phyloP scores from a whole-genome alignment of 2,329 filamentous ascomycete genomes.

The Fonsecaea monophora region DNA sequence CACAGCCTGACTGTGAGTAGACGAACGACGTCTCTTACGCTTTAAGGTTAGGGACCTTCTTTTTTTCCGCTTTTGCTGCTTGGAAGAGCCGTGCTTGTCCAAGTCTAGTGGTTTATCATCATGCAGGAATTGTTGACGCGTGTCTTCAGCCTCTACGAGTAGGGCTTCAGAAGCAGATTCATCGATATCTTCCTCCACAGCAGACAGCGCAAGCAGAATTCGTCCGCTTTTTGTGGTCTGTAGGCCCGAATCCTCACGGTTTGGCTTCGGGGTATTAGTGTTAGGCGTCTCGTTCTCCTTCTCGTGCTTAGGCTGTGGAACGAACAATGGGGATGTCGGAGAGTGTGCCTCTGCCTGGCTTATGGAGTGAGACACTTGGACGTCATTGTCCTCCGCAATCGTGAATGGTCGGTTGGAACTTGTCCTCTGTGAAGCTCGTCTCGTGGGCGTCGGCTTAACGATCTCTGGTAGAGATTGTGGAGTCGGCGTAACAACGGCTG shows the following conservation, averaged over 20 bases:
- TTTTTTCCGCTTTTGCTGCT: slow-evolving; percentile 27
- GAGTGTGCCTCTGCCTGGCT: background rate
- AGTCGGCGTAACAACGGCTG: slow-evolving; percentile 7
- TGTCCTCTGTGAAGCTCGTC: slow-evolving; percentile 18
- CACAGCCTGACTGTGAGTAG: slow-evolving; percentile 3
- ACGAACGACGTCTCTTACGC: slow-evolving; percentile 30
- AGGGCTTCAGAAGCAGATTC: background rate
- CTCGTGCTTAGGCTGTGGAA: slow-evolving; percentile 9
- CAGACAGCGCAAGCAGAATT: slow-evolving; percentile 9
- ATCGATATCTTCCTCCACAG: background rate
- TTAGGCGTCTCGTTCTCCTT: slow-evolving; percentile 24
- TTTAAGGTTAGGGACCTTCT: slow-evolving; percentile 24
- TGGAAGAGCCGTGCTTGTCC: slow-evolving; percentile 3
- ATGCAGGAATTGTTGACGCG: background rate
- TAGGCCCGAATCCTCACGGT: background rate
- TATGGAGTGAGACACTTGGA: background rate
- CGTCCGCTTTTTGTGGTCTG: slow-evolving; percentile 21
- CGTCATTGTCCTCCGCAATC: slow-evolving; percentile 28
- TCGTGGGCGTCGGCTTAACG: slow-evolving; percentile 3
- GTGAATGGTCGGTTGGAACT: slow-evolving; percentile 17
- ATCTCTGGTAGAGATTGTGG: background rate
- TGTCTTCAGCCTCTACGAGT: background rate
- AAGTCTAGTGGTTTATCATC: background rate
- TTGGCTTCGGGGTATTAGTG: background rate
- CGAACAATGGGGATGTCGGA: slow-evolving; percentile 24